Percentiles rank a stretch among this genome's conserved stretches.
phyloP scores from a whole-genome alignment of 2,329 filamentous ascomycete species.

The Fusarium cyanostomum region DNA sequence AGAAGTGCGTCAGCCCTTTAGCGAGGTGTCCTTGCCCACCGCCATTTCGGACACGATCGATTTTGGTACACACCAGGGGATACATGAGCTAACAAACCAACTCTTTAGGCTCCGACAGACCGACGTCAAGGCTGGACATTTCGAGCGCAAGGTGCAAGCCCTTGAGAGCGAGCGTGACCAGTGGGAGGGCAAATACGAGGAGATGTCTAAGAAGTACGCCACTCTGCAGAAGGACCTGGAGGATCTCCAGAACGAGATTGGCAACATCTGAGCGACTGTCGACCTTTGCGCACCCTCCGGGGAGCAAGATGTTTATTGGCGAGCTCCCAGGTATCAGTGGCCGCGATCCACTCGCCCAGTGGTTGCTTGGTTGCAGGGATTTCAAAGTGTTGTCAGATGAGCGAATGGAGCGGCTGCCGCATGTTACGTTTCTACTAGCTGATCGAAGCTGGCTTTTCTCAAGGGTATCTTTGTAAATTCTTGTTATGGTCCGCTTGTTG shows the following conservation, averaged over 20 bases:
- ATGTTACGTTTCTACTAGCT: conserved; percentile 46
- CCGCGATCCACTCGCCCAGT: conserved; percentile 21
- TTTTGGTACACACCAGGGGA: conserved; percentile 1
- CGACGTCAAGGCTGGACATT: conserved; percentile 99
- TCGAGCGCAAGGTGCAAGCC: conserved; percentile 98
- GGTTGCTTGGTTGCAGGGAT: conserved; percentile 38
- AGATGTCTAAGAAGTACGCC: conserved; percentile 91
- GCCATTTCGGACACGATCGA: conserved; percentile 31
- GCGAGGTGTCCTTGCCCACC: conserved; percentile 29
- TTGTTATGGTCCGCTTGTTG: conserved; percentile 25
- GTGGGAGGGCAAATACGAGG: conserved; percentile 98
- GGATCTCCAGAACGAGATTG: conserved; percentile 89
- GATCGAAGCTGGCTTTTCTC: conserved; percentile 43
- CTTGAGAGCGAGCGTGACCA: conserved; percentile 90
- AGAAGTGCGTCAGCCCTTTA: conserved; percentile 77
- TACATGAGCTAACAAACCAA: conserved; percentile 28
- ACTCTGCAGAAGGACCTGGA: conserved; percentile 88
- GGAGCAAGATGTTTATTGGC: conserved; percentile 37
- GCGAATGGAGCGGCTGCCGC: conserved; percentile 44
- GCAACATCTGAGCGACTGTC: conserved; percentile 76
- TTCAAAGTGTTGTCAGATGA: conserved; percentile 41
- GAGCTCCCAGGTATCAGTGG: conserved; percentile 27
- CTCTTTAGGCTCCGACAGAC: conserved; percentile 88
- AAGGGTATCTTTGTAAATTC: conserved; percentile 46
- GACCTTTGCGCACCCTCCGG: conserved; percentile 29